Evolutionary conservation across 2,329 filamentous ascomycete genomes (phyloP), one percentile per base, ranked within the genome.

Genomic region (Sarocladium oryzae): DNA sequence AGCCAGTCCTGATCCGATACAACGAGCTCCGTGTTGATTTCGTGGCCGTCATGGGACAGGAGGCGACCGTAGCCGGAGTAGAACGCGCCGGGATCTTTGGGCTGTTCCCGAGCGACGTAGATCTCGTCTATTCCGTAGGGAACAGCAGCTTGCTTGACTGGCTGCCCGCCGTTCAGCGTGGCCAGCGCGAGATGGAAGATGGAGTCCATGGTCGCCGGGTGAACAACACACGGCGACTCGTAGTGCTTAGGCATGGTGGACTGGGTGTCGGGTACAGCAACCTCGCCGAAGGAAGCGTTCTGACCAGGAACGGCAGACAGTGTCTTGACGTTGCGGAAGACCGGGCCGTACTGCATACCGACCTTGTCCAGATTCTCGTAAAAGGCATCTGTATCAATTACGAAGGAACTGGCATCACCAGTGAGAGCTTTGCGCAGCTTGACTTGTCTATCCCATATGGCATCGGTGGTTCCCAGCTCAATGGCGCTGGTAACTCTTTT

Each of bases 141-240:
- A 18, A 54, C 24, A 35, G 50, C 51, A 11, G 50, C 24, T 51
- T 51, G 52, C 24, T 53, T 38, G 35, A 52, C 51, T 32, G 43
- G 43, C 21, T 30, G 18, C 15, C 43, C 43, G 9, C 28, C 24
- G 23, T 49, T 52, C 33, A 49, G 32, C 5, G 51, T 26, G 32
- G 48, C 32, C 40, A 50, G 38, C 26, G 53, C 10, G 16, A 55
- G 51, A 16, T 55, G 30, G 16, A 53, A 30, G 21, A 55, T 37
- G 32, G 53, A 49, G 49, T 69, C 65, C 21, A 69, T 56, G 35
- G 63, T 66, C 1, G 62, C 57, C 1, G 67, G 66, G 40, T 69
- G 67, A 15, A 68, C 57, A 10, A 61, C 57, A 16, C 66, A 57
- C 0, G 59, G 56, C 15, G 53, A 57, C 38, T 67, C 62, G n/a